These are phyloP conservation scores for Phytophthora pistaciae DNA, from an alignment of 352 stramenopile species.

Conservation along the genomic window DNA sequence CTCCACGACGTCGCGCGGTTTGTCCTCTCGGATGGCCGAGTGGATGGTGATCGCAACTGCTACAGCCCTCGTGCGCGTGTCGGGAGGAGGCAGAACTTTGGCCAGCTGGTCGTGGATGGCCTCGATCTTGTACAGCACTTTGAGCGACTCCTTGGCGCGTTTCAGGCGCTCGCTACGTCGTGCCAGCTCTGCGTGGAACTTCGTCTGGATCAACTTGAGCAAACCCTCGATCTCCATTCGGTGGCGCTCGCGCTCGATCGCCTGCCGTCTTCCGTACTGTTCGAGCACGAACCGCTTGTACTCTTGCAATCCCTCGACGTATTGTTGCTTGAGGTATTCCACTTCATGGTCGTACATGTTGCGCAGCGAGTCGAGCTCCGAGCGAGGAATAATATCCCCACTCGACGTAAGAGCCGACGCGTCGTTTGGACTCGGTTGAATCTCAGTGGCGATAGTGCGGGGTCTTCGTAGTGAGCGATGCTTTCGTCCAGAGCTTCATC, in stretches of 20 bases:
- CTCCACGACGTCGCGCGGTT: conserved; percentile 3
- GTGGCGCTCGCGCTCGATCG: conserved; percentile 64
- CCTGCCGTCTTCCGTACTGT: conserved; percentile 71
- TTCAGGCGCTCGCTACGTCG: conserved; percentile 59
- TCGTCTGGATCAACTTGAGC: conserved; percentile 64
- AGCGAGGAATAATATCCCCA: conserved; percentile 23
- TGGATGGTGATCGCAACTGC: conserved; percentile 38
- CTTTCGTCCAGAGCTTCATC: conserved; percentile 47
- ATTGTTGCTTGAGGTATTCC: conserved; percentile 62
- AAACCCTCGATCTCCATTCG: conserved; percentile 71
- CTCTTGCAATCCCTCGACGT: conserved; percentile 63
- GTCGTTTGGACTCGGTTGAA: conserved; percentile 15
- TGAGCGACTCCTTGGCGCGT: conserved; percentile 66
- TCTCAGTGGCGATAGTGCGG: conserved; percentile 32
- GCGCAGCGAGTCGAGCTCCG: conserved; percentile 55
- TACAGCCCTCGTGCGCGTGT: conserved; percentile 28
- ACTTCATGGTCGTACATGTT: conserved; percentile 50
- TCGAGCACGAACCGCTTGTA: conserved; percentile 83
- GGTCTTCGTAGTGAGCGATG: conserved; percentile 67
- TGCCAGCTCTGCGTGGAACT: conserved; percentile 67
- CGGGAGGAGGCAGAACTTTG: conserved; percentile 5
- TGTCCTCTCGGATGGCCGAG: conserved; percentile 49
- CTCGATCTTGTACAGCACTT: conserved; percentile 70
- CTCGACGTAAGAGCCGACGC: background rate
- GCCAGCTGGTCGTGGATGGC: conserved; percentile 53